Conservation (phyloP, 306 rosid genomes). For the Castanospermum australe region DNA sequence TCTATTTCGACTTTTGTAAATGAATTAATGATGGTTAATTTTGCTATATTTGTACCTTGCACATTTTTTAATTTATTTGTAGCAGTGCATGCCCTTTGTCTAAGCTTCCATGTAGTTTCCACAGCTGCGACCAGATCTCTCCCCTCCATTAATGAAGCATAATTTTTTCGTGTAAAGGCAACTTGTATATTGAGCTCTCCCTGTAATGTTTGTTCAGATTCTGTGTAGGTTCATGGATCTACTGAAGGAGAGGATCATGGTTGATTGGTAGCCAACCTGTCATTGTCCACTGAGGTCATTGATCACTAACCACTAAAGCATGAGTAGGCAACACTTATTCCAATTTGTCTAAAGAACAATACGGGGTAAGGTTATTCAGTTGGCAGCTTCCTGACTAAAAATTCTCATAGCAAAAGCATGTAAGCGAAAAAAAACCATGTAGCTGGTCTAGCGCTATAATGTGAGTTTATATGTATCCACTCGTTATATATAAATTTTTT, state of each 20-base stretch:
- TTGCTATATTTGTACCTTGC: not conserved
- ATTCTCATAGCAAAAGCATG: not conserved
- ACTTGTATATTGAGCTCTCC: not conserved
- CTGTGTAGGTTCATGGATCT: constrained; percentile 4
- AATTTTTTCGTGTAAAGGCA: not conserved
- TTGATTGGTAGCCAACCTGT: constrained; percentile 42
- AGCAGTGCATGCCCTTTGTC: not conserved
- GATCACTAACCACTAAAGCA: constrained; percentile 14
- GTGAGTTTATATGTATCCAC: not conserved
- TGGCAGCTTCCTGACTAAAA: not conserved
- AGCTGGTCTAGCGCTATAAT: not conserved
- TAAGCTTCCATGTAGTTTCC: not conserved
- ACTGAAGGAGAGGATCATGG: constrained; percentile 9
- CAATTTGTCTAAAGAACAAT: not conserved
- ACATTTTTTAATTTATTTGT: not conserved
- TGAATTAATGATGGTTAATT: not conserved
- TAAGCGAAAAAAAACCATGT: not conserved
- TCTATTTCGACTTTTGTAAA: not conserved
- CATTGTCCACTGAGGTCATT: constrained; percentile 19
- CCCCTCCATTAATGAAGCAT: too few relatives aligned
- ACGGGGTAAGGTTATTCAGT: not conserved
- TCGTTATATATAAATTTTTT: not conserved
- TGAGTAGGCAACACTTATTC: not conserved
- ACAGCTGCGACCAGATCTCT: not conserved
- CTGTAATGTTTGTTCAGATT: not conserved